Evolutionary conservation across 345 rosid species (phyloP).

Genomic region (Turritis glabra): DNA sequence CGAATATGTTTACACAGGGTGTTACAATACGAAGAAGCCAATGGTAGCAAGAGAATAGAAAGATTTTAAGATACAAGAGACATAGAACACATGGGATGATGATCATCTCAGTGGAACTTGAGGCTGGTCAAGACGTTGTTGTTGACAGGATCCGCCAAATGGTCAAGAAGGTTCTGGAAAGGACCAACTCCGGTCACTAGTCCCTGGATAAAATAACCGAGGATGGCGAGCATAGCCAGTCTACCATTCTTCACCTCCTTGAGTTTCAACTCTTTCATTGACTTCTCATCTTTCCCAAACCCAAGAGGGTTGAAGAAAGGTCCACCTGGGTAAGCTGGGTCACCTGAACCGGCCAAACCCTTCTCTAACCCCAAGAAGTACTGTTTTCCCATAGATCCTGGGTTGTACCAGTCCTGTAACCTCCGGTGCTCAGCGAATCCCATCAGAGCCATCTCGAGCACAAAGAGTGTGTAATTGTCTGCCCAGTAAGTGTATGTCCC

Average conservation of each 20-base stretch:
- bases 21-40: slow-evolving; percentile 37
- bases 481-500: slow-evolving; percentile 98
- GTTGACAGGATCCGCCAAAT: slow-evolving; percentile 91
- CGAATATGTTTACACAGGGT: slow-evolving; percentile 53
- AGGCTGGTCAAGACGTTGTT: slow-evolving; percentile 94
- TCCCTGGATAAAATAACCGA: slow-evolving; percentile 79
- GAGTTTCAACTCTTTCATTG: slow-evolving; percentile 82
- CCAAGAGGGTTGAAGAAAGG: slow-evolving; percentile 96
- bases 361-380: slow-evolving; percentile 93
- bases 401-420: slow-evolving; percentile 88
- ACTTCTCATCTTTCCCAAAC: slow-evolving; percentile 85
- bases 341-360: slow-evolving; percentile 75
- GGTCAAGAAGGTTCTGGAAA: slow-evolving; percentile 92
- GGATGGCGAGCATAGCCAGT: slow-evolving; percentile 84
- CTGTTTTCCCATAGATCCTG: slow-evolving; percentile 90
- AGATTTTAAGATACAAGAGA: slow-evolving; percentile 18
- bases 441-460: slow-evolving; percentile 91
- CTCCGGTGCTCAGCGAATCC: slow-evolving; percentile 98
- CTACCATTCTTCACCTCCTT: slow-evolving; percentile 97
- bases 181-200: slow-evolving; percentile 94
- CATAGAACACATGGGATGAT: slow-evolving; percentile 6
- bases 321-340: slow-evolving; percentile 92
- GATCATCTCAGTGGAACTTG: slow-evolving; percentile 69
- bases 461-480: slow-evolving; percentile 82
- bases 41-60: slow-evolving; percentile 17